These are phyloP conservation scores for Termitomyces sp. DNA, from an alignment of 1,284 basidiomycete species.

Conservation along the genomic window DNA sequence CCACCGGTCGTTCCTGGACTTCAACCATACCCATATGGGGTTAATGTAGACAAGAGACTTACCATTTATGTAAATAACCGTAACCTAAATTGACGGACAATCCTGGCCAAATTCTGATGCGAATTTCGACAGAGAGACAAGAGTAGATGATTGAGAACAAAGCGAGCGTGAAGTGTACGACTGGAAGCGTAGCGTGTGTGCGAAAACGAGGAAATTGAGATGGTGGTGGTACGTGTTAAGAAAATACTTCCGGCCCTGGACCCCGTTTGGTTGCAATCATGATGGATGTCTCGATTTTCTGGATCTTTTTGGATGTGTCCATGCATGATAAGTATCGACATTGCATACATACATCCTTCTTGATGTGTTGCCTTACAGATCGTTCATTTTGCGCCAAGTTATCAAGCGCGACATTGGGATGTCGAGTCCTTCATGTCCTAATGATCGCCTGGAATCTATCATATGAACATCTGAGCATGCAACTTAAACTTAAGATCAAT, in stretches of 20 bases:
- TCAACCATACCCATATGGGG: slow-evolving; percentile 18
- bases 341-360: too few relatives aligned
- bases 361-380: too few relatives aligned
- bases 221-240: slow-evolving; percentile 12
- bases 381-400: too few relatives aligned
- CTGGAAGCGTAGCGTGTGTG: background rate
- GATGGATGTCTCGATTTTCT: background rate
- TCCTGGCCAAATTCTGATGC: background rate
- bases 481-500: background rate
- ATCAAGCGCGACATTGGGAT: background rate
- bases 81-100: slow-evolving; percentile 5
- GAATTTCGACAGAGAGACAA: background rate
- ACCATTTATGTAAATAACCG: slow-evolving; percentile 7
- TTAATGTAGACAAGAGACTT: slow-evolving; percentile 8
- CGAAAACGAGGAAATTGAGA: background rate
- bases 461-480: background rate
- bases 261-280: slow-evolving; percentile 8
- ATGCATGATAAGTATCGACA: background rate
- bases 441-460: background rate
- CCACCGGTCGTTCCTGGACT: slow-evolving; percentile 18
- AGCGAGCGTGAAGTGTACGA: background rate
- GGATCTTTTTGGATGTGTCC: background rate
- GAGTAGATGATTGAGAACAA: background rate
- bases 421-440: background rate
- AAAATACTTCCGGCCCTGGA: background rate